Conservation (phyloP, 2,329 filamentous ascomycete genomes). For the Microdochium paspali region DNA sequence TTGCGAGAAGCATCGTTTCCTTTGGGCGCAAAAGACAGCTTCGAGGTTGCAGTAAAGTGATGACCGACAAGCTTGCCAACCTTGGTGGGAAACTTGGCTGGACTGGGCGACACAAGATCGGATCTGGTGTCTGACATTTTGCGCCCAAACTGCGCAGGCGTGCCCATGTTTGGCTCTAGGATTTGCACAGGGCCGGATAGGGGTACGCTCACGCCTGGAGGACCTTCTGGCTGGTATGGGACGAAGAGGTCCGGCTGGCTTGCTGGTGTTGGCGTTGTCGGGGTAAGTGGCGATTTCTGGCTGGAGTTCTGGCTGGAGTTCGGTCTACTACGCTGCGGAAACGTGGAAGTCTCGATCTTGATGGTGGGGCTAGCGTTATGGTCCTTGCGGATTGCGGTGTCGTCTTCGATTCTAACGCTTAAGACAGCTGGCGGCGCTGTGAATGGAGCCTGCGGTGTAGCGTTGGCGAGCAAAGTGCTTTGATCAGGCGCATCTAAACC, state of each 20-base stretch:
- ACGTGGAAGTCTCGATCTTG: not conserved
- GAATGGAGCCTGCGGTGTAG: not conserved
- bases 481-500: not conserved
- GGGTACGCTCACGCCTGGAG: conserved; percentile 25
- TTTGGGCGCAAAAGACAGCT: not conserved
- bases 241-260: conserved; percentile 34
- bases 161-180: conserved; percentile 13
- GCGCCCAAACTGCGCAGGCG: conserved; percentile 1
- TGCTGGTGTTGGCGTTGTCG: conserved; percentile 5
- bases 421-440: not conserved
- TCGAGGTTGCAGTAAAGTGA: not conserved
- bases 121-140: not conserved
- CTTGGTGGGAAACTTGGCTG: not conserved
- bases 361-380: not conserved
- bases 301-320: not conserved
- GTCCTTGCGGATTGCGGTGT: not conserved
- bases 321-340: too few relatives aligned
- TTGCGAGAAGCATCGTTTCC: too few relatives aligned
- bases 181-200: conserved; percentile 15
- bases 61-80: not conserved
- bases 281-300: conserved; percentile 12
- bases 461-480: not conserved
- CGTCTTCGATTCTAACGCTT: not conserved
- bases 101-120: not conserved
- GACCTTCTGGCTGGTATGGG: conserved; percentile 46